Evolutionary conservation across 2,329 filamentous ascomycete genomes (phyloP).

Genomic region (Aurifilum marmelostoma): DNA sequence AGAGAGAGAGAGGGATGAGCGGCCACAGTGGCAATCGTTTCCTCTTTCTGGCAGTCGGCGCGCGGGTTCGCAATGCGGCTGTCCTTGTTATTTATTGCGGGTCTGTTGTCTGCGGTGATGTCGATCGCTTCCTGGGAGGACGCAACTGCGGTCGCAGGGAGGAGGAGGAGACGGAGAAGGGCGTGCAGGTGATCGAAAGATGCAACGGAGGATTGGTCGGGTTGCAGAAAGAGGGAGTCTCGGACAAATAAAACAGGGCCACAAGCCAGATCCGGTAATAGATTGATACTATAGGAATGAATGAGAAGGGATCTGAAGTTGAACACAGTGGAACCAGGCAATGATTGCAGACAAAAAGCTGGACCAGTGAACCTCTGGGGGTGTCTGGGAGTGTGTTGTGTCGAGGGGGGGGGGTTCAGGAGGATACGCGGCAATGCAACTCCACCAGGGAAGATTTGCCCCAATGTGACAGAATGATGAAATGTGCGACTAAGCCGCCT

Average conservation of each 20-base stretch:
- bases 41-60: conserved; percentile 12
- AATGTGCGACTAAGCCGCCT: neutral
- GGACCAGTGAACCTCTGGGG: neutral
- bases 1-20: conserved; percentile 5
- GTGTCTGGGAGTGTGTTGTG: neutral
- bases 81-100: conserved; percentile 20
- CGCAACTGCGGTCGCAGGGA: neutral
- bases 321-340: neutral
- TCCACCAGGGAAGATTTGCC: conserved; percentile 4
- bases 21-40: conserved; percentile 15
- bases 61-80: conserved; percentile 1
- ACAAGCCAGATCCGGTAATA: neutral
- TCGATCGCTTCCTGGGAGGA: conserved; percentile 6
- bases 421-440: conserved; percentile 6
- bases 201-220: neutral
- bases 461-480: conserved; percentile 9
- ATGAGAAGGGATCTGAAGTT: neutral
- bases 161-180: neutral
- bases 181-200: neutral
- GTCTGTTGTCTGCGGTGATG: conserved; percentile 8
- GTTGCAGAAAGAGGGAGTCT: neutral
- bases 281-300: neutral
- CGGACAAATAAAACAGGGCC: neutral
- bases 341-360: neutral
- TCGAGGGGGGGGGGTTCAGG: neutral